phyloP scores from a whole-genome alignment of 257 asterid genomes.

The Solanum tarapatanum region DNA sequence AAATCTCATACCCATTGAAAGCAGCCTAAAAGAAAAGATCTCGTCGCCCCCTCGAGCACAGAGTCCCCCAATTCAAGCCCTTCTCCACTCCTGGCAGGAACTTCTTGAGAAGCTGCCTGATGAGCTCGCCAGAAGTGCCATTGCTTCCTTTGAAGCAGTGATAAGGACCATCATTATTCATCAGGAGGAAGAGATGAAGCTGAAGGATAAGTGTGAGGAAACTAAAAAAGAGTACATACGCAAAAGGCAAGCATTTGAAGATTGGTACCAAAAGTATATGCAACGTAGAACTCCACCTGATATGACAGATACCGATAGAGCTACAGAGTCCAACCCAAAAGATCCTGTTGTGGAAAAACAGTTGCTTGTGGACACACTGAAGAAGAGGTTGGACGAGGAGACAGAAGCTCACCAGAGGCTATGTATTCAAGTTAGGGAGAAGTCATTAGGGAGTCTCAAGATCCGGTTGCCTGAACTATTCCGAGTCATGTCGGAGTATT shows the following conservation, averaged over 20 bases:
- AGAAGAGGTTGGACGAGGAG: slow-evolving; percentile 70
- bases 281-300: slow-evolving; percentile 32
- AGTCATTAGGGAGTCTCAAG: slow-evolving; percentile 64
- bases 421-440: slow-evolving; percentile 83
- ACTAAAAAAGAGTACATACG: slow-evolving; percentile 65
- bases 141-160: slow-evolving; percentile 69
- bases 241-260: slow-evolving; percentile 68
- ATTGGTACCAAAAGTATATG: slow-evolving; percentile 71
- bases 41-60: slow-evolving; percentile 53
- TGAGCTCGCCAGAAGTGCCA: slow-evolving; percentile 73
- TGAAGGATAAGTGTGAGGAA: slow-evolving; percentile 78
- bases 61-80: slow-evolving; percentile 65
- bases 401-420: slow-evolving; percentile 65
- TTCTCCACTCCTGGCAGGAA: slow-evolving; percentile 78
- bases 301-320: slow-evolving; percentile 25
- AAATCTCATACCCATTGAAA: slow-evolving; percentile 75
- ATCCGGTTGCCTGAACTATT: slow-evolving; percentile 81
- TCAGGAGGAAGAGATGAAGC: slow-evolving; percentile 84
- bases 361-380: slow-evolving; percentile 61
- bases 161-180: slow-evolving; percentile 62
- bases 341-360: slow-evolving; percentile 60
- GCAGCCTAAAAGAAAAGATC: slow-evolving; percentile 59
- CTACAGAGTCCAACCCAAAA: slow-evolving; percentile 21
- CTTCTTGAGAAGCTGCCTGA: slow-evolving; percentile 87
- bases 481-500: slow-evolving; percentile 63